phyloP scores from a whole-genome alignment of 2,329 filamentous ascomycete genomes.

The Penicillium sclerotigenum region DNA sequence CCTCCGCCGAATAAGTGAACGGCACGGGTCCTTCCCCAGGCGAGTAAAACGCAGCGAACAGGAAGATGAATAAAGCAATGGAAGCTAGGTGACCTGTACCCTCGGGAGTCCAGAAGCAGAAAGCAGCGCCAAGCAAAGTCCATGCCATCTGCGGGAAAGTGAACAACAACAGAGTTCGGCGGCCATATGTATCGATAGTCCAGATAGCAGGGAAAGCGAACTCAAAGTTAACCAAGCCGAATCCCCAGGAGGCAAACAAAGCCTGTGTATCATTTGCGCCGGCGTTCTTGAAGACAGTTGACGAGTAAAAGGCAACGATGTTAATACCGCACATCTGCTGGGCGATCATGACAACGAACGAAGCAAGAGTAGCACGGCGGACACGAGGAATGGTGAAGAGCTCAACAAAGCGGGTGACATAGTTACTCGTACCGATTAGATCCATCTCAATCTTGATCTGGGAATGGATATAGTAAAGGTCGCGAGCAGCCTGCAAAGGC shows the following conservation, averaged over 20 bases:
- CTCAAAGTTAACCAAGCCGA: constrained; percentile 63
- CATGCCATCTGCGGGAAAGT: constrained; percentile 67
- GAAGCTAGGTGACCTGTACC: constrained; percentile 50
- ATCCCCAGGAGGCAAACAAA: constrained; percentile 62
- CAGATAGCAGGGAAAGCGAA: constrained; percentile 64
- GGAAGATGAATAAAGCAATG: constrained; percentile 61
- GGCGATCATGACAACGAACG: constrained; percentile 75
- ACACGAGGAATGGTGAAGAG: constrained; percentile 51
- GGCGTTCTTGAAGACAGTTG: constrained; percentile 54
- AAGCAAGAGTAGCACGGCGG: constrained; percentile 66
- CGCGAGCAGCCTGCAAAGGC: constrained; percentile 59
- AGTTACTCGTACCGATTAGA: constrained; percentile 50
- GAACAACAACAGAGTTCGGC: constrained; percentile 60
- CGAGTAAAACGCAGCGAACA: constrained; percentile 64
- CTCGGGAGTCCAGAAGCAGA: constrained; percentile 54
- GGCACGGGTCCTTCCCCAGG: constrained; percentile 60
- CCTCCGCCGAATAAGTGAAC: constrained; percentile 54
- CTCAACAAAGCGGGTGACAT: constrained; percentile 57
- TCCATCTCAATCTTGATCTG: constrained; percentile 49
- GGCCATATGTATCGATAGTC: constrained; percentile 67
- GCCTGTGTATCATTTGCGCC: constrained; percentile 57
- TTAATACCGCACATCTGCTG: constrained; percentile 72
- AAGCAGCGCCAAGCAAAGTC: constrained; percentile 62
- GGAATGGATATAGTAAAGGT: constrained; percentile 60
- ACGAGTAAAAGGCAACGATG: constrained; percentile 73